Evolutionary conservation across 1,139 yeast species (phyloP), one percentile per base, ranked within the genome.

Genomic region (Sugiyamaella paludigena): DNA sequence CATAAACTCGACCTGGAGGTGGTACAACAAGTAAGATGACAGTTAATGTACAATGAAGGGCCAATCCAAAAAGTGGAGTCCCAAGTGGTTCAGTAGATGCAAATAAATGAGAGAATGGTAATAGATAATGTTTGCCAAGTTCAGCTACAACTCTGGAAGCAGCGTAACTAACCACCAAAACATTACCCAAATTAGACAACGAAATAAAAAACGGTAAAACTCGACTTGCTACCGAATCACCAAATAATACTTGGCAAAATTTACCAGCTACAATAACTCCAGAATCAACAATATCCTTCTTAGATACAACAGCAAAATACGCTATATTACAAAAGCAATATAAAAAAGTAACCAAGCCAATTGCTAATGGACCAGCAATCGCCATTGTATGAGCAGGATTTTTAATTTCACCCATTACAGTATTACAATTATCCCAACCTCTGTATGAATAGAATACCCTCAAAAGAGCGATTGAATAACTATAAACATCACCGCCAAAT

Each of bases 1-100:
- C 81, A 68, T 85, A 87, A 28, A 87, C 83, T 59, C 84, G 89
- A 9, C 89, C 92, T n/a, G 82, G 78, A 3, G 92, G 91, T 9
- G 87, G 83, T 1, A 80, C 73, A 0, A 80, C 58, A 39, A 85
- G 71, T 0, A 85, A 69, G 61, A 77, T 53, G 57, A 73, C 64
- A 49, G 81, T 76, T 40, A 79, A 69, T 36, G 77, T 55, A 67
- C 78, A 77, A 56, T 79, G 83, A 50, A 77, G 71, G 44, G 73
- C 61, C 27, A 79, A 61, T 40, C 83, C 81, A 35, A 81, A 72
- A 55, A 80, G 72, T 30, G 74, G 84, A 48, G 76, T 71, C 55
- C 78, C 77, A 63, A 81, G 76, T 6, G 81, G 81, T 49, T 64
- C 69, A 8, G 74, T 67, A 36, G 81, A 67, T 26, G 77, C 75